Evolutionary conservation across 2,329 filamentous ascomycete genomes (phyloP).

Genomic region (Neocatenulostroma microsporum): DNA sequence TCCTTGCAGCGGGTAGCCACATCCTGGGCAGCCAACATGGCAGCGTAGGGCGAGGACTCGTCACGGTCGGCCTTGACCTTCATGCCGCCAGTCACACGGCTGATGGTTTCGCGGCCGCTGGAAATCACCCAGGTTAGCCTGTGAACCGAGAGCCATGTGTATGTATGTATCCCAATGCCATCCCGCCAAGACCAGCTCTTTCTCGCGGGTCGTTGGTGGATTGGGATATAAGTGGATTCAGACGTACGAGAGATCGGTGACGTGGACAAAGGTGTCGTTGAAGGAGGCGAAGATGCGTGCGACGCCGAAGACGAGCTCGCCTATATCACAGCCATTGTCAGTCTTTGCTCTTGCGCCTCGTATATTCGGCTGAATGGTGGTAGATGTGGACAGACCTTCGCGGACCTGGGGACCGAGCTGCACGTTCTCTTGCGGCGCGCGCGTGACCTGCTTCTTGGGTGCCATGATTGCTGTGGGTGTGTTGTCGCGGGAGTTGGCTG

Average conservation of each 20-base stretch:
- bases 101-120: constrained; percentile 99
- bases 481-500: constrained; percentile 14
- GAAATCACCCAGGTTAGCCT: constrained; percentile 62
- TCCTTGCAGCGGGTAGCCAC: constrained; percentile 87
- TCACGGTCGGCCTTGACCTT: constrained; percentile 99
- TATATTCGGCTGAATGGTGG: constrained; percentile 6
- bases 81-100: constrained; percentile 99
- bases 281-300: constrained; percentile 92
- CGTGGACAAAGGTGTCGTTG: constrained; percentile 68
- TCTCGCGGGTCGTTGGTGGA: constrained; percentile 2
- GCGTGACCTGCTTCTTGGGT: constrained; percentile 81
- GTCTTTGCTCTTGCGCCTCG: constrained; percentile 38
- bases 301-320: constrained; percentile 96
- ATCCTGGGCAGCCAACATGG: constrained; percentile 97
- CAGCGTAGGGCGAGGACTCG: constrained; percentile 98
- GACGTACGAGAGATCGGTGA: constrained; percentile 77
- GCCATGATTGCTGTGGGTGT: constrained; percentile 61
- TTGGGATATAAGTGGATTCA: constrained; percentile 13
- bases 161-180: constrained; percentile 3
- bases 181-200: constrained; percentile 6
- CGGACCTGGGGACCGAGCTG: constrained; percentile 93
- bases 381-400: constrained; percentile 63
- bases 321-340: constrained; percentile 40
- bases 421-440: constrained; percentile 89
- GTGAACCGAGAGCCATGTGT: constrained; percentile 27